These are phyloP conservation scores for Pythium apleroticum DNA, from an alignment of 352 stramenopile species.

Conservation along the genomic window DNA sequence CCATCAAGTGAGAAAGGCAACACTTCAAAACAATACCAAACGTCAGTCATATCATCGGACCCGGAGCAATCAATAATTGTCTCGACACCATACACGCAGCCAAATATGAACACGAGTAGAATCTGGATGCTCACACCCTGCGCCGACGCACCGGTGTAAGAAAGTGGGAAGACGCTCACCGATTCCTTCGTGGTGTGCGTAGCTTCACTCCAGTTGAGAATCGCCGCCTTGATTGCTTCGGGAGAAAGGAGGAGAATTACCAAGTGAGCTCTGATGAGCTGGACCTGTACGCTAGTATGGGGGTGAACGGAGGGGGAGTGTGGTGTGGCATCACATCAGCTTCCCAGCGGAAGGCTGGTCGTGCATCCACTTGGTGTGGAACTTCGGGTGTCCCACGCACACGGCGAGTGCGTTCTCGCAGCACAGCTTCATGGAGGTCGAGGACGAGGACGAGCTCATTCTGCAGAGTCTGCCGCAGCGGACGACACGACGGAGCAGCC, in stretches of 20 bases:
- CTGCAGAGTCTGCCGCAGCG: conserved; percentile 77
- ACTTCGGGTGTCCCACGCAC: conserved; percentile 9
- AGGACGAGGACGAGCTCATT: conserved; percentile 66
- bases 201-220: conserved; percentile 34
- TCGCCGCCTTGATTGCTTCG: conserved; percentile 18
- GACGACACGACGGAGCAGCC: conserved; percentile 34
- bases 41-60: too few species aligned
- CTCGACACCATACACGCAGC: too few species aligned
- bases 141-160: conserved; percentile 38
- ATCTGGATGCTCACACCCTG: conserved; percentile 49
- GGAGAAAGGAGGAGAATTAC: not conserved
- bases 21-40: too few species aligned
- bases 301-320: not conserved
- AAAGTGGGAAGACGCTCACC: conserved; percentile 34
- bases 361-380: not conserved
- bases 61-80: too few species aligned
- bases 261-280: conserved; percentile 11
- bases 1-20: not conserved
- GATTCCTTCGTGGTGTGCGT: conserved; percentile 37
- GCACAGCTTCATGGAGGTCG: conserved; percentile 29
- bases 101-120: conserved; percentile 38
- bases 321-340: not conserved
- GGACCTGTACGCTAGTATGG: not conserved
- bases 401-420: conserved; percentile 45
- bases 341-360: not conserved